Evolutionary conservation across 208 protist species (phyloP).

Genomic region (Angomonas ambiguus): DNA sequence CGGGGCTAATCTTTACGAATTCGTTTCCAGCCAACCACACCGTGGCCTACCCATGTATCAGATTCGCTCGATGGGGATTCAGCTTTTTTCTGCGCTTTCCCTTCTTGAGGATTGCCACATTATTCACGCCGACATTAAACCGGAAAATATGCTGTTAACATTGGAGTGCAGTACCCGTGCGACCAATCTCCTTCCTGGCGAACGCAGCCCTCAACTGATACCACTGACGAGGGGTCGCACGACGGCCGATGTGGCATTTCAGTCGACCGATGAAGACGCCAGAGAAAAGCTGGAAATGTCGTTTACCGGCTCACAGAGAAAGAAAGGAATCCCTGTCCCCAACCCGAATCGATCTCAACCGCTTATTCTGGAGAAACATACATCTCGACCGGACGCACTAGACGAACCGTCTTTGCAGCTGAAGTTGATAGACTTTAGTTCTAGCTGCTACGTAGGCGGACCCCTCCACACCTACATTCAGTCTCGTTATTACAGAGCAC

Average conservation of each 20-base stretch:
- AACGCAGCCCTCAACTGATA: neutral
- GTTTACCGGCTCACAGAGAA: neutral
- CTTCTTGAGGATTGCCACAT: constrained; percentile 89
- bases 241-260: neutral
- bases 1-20: constrained; percentile 91
- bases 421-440: constrained; percentile 98
- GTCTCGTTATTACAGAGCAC: constrained; percentile 95
- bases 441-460: constrained; percentile 90
- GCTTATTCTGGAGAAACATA: neutral
- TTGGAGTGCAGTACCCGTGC: constrained; percentile 33
- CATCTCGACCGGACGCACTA: neutral
- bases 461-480: constrained; percentile 82
- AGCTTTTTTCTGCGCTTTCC: constrained; percentile 92
- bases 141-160: constrained; percentile 91
- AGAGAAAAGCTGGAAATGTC: neutral
- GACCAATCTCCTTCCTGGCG: constrained; percentile 6
- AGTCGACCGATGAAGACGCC: neutral
- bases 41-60: constrained; percentile 77
- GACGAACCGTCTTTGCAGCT: constrained; percentile 49
- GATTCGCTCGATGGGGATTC: constrained; percentile 77
- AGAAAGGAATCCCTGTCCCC: neutral
- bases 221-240: neutral
- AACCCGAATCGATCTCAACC: neutral
- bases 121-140: constrained; percentile 97
- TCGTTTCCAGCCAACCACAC: constrained; percentile 72